These are phyloP conservation scores for Senecio squalidus DNA, from an alignment of 140 eudicot species.

Conservation along the genomic window DNA sequence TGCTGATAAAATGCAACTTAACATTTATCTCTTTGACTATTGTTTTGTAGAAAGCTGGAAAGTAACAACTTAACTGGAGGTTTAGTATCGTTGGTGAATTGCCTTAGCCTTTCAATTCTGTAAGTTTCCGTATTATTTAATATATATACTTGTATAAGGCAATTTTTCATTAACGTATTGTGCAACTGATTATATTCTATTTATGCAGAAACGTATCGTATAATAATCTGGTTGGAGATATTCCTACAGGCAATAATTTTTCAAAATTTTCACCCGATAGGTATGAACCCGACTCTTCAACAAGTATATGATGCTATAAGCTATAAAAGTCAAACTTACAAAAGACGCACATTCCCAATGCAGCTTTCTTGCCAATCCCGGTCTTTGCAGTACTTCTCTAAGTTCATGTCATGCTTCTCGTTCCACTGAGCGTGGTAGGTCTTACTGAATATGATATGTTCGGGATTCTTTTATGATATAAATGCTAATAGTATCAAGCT, in stretches of 20 bases:
- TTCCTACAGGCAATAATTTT: conserved; percentile 78
- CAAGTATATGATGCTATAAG: background rate
- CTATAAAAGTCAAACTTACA: background rate
- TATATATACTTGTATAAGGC: background rate
- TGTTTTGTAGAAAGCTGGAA: conserved; percentile 58
- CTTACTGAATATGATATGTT: background rate
- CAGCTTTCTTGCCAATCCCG: conserved; percentile 80
- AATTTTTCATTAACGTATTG: background rate
- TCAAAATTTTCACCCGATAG: conserved; percentile 90
- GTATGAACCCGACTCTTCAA: conserved; percentile 23
- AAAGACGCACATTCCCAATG: background rate
- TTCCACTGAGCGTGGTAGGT: conserved; percentile 54
- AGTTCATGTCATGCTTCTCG: conserved; percentile 60
- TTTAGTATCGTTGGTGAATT: conserved; percentile 60
- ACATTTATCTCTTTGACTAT: conserved; percentile 6
- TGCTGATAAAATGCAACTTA: no score
- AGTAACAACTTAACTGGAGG: conserved; percentile 88
- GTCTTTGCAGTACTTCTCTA: conserved; percentile 73
- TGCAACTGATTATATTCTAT: background rate
- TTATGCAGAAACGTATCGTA: conserved; percentile 79
- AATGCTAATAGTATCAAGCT: background rate
- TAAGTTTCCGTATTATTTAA: conserved; percentile 36
- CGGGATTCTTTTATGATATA: background rate
- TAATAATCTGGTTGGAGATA: conserved; percentile 68
- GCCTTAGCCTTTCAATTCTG: conserved; percentile 78